Percentiles rank a stretch among this genome's conserved stretches.
These are phyloP conservation scores for Isoetes taiwanensis DNA, from an alignment of 75 land plant species.

Conservation along the genomic window DNA sequence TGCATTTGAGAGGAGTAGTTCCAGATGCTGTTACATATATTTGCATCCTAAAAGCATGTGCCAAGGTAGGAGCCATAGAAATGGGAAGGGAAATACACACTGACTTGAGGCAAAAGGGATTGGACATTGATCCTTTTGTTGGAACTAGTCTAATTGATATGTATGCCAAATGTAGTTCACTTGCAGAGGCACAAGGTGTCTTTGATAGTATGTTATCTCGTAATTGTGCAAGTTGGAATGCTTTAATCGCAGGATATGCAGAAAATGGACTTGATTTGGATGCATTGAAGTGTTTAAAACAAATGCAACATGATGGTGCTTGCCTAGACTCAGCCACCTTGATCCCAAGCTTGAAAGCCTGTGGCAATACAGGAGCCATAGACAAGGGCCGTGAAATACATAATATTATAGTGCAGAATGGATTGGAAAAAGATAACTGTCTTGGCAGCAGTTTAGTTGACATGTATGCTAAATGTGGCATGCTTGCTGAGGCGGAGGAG, in stretches of 20 bases:
- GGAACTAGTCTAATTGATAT: constrained; percentile 13
- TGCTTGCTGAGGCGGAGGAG: neutral
- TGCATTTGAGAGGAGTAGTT: too few species aligned
- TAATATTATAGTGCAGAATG: neutral
- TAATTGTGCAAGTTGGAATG: constrained; percentile 24
- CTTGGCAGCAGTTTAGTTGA: neutral
- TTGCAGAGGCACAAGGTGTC: constrained; percentile 1
- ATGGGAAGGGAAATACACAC: constrained; percentile 5
- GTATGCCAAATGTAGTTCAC: constrained; percentile 21
- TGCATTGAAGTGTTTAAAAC: constrained; percentile 4
- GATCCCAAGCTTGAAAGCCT: constrained; percentile 23
- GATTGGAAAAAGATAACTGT: neutral
- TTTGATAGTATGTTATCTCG: constrained; percentile 6
- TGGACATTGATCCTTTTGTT: neutral
- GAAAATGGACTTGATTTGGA: constrained; percentile 2
- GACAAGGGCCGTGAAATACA: neutral
- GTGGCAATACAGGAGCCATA: constrained; percentile 12
- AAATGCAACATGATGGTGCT: constrained; percentile 7
- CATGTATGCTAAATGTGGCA: constrained; percentile 7
- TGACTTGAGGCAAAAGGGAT: constrained; percentile 1
- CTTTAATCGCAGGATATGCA: constrained; percentile 25
- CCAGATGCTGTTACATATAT: too few species aligned
- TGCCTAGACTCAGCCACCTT: constrained; percentile 27
- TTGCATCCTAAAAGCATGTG: too few species aligned
- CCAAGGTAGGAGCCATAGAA: constrained; percentile 17